Conservation (phyloP, 108 stramenopile species). For the Cyclotella choctawhatcheeana region DNA sequence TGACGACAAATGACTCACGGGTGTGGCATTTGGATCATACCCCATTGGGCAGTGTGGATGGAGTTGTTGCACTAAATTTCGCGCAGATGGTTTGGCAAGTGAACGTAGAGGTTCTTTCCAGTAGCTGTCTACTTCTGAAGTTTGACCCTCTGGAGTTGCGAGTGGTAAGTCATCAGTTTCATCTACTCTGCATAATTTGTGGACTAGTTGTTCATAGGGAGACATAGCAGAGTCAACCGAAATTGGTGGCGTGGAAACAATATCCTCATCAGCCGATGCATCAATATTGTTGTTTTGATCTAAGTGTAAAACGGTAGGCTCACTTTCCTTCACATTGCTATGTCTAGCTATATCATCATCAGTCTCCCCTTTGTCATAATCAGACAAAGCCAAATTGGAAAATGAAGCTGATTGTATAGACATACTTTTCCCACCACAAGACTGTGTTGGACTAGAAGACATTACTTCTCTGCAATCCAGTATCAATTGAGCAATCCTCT, state of each 20-base stretch:
- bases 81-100: constrained; percentile 64
- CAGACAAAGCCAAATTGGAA: constrained; percentile 29
- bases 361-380: too few species aligned
- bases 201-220: background rate
- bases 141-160: too few species aligned
- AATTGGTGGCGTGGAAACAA: background rate
- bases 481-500: constrained; percentile 60
- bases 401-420: constrained; percentile 18
- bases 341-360: background rate
- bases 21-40: constrained; percentile 64
- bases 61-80: constrained; percentile 68
- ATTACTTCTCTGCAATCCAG: constrained; percentile 59
- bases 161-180: too few species aligned
- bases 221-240: background rate
- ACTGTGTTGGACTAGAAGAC: background rate
- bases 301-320: background rate
- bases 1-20: constrained; percentile 13
- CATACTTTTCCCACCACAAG: constrained; percentile 3
- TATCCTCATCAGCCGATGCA: background rate
- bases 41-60: constrained; percentile 77
- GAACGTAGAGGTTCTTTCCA: constrained; percentile 72
- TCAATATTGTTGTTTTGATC: background rate
- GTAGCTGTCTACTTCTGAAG: constrained; percentile 56
- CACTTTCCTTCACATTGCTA: background rate
- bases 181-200: background rate